These are phyloP conservation scores for Suhomyces tanzawaensis DNA, from an alignment of 805 yeast species.

Conservation along the genomic window DNA sequence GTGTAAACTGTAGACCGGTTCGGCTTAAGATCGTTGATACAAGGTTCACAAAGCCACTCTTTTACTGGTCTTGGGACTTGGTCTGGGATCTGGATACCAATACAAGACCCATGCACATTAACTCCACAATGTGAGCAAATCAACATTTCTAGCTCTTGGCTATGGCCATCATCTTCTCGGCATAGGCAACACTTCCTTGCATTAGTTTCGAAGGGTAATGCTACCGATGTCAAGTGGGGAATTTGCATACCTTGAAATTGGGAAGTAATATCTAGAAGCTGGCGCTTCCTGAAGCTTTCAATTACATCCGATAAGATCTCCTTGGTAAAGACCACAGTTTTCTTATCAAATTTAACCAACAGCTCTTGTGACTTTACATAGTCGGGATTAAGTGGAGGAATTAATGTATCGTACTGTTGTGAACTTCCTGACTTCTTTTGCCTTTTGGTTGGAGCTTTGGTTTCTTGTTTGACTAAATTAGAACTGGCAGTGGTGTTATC, in stretches of 20 bases:
- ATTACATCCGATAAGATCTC: slow-evolving; percentile 15
- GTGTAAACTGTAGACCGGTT: slow-evolving; percentile 51
- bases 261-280: slow-evolving; percentile 27
- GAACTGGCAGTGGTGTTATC: background rate
- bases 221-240: slow-evolving; percentile 12
- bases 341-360: slow-evolving; percentile 18
- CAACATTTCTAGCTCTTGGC: slow-evolving; percentile 34
- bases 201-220: slow-evolving; percentile 20
- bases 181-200: slow-evolving; percentile 59
- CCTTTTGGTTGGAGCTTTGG: slow-evolving; percentile 1
- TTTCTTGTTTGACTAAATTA: background rate
- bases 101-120: slow-evolving; percentile 67
- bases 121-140: slow-evolving; percentile 67
- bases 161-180: slow-evolving; percentile 32
- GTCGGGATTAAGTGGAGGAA: slow-evolving; percentile 22
- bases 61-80: slow-evolving; percentile 24
- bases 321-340: slow-evolving; percentile 13
- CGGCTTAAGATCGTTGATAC: slow-evolving; percentile 69
- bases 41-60: slow-evolving; percentile 79
- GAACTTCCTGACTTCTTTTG: slow-evolving; percentile 10
- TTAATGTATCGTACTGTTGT: slow-evolving; percentile 6
- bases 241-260: slow-evolving; percentile 17
- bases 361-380: slow-evolving; percentile 16
- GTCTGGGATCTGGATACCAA: slow-evolving; percentile 43
- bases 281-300: slow-evolving; percentile 18